Percentiles rank a stretch among this genome's conserved stretches.
These are phyloP conservation scores for Aphanomyces stellatus DNA, from an alignment of 352 stramenopile genomes.

Conservation along the genomic window DNA sequence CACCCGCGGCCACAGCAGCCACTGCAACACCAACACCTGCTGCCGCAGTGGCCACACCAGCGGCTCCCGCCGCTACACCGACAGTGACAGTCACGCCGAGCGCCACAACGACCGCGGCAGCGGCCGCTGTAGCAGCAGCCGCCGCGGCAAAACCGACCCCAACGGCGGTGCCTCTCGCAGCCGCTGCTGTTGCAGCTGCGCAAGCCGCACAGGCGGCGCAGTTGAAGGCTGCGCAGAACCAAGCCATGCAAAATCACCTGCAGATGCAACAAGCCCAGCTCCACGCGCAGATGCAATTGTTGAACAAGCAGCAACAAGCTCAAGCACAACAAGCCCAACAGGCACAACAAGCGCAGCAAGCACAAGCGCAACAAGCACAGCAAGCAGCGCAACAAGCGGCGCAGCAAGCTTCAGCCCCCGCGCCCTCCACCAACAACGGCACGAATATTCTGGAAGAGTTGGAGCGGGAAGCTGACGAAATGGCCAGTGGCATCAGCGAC, in stretches of 20 bases:
- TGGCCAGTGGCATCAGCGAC: constrained; percentile 75
- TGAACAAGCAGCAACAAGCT: constrained; percentile 41
- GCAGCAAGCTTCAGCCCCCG: constrained; percentile 21
- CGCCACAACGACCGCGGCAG: neutral
- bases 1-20: constrained; percentile 31
- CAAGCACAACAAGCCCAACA: no score
- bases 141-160: neutral
- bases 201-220: neutral
- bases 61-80: neutral
- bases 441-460: constrained; percentile 69
- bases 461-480: constrained; percentile 78
- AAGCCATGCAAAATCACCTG: constrained; percentile 17
- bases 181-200: neutral
- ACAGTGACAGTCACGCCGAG: neutral
- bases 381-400: neutral
- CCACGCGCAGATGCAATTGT: constrained; percentile 45
- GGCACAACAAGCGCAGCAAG: no score
- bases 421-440: no score
- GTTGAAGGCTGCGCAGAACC: neutral
- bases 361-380: no score
- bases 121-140: neutral
- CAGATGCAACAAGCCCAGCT: constrained; percentile 24
- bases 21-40: constrained; percentile 23
- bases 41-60: neutral
- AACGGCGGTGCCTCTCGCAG: neutral